Evolutionary conservation across 345 rosid genomes (phyloP), one percentile per base, ranked within the genome.

Genomic region (Rhizophora mangle): DNA sequence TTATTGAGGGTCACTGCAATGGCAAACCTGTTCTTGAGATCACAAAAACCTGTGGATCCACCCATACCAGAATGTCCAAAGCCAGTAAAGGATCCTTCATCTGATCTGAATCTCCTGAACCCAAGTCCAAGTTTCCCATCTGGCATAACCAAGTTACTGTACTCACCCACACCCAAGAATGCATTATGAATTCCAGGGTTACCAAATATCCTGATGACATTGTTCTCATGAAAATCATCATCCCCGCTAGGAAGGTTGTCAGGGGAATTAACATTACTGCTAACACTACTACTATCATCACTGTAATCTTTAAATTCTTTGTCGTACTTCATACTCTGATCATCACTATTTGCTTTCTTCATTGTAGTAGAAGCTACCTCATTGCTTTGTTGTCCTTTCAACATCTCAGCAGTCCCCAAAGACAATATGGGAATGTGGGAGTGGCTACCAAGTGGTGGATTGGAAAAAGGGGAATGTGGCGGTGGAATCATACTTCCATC

Each of bases 51-150:
- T 5, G 96, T 92, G n/a, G 97, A 90, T 78, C 99, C 97, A 0
- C 99, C 97, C 85, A 95, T 83, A 13, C 99, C 99, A 0, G 96
- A 83, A 79, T 90, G 99, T 49, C 97, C 99, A 63, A 92, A 92
- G 2, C 97, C 99, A 61, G 13, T 70, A 8, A 80, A 59, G 49
- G 82, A 77, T 30, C 96, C 96, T 49, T 88, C 94, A 47, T 70
- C 64, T 4, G 87, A 68, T 46, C 29, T 63, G 2, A 75, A 62
- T 46, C 89, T 85, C 83, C 60, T 82, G 63, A 95, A 95, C 60
- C 99, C 99, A 13, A 95, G 85, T 32, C 97, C 99, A 74, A 90
- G 87, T 65, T 39, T 74, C 71, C 93, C 92, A 64, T 80, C 79
- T 10, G 83, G 85, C 39, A 81, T 4, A 5, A 64, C 85, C 72